These are phyloP conservation scores for Phaeosphaeriaceae sp. DNA, from an alignment of 2,329 filamentous ascomycete species.

Conservation along the genomic window DNA sequence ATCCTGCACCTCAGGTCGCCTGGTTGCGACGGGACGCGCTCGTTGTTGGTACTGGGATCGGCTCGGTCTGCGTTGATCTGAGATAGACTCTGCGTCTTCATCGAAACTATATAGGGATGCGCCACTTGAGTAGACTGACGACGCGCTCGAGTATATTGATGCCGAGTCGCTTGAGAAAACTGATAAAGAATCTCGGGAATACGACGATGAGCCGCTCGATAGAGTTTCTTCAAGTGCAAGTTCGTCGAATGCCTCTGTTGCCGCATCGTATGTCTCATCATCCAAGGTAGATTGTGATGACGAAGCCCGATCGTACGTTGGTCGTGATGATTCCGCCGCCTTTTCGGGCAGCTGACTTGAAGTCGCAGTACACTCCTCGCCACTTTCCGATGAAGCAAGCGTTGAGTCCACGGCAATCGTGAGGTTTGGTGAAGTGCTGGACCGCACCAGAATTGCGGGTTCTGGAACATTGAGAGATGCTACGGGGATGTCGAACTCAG, in stretches of 20 bases:
- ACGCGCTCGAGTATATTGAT: conserved; percentile 14
- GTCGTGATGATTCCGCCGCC: neutral
- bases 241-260: conserved; percentile 3
- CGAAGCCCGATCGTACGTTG: neutral
- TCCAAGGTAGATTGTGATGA: neutral
- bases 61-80: neutral
- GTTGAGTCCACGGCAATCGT: neutral
- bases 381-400: neutral
- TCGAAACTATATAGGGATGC: conserved; percentile 13
- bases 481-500: neutral
- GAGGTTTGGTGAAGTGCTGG: neutral
- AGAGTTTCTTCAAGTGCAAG: conserved; percentile 7
- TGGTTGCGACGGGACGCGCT: conserved; percentile 1
- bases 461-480: neutral
- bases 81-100: neutral
- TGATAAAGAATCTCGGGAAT: conserved; percentile 8
- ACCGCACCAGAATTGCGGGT: neutral
- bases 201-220: conserved; percentile 10
- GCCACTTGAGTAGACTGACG: conserved; percentile 11
- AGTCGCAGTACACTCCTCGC: neutral
- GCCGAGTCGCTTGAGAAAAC: conserved; percentile 9
- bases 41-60: conserved; percentile 7
- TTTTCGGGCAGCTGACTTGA: neutral
- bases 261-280: neutral
- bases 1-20: conserved; percentile 6